A percentile compares a stretch with the other conserved stretches of the same genome.
Conservation (phyloP, 176 grass and related monocot species). For the Aegilops tauschii region DNA sequence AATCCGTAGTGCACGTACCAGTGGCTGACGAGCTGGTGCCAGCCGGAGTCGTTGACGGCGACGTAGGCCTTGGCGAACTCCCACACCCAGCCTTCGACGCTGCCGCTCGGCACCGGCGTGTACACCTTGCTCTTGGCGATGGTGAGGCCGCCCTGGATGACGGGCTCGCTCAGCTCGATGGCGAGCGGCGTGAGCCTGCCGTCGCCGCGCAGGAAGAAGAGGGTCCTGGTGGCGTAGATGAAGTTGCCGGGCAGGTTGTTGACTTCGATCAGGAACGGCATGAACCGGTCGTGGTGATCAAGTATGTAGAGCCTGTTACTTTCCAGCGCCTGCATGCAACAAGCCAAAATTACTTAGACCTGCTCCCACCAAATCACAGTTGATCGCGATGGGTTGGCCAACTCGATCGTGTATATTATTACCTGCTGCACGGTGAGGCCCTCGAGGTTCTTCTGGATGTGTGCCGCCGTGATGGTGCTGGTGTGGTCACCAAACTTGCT, state of each 20-base stretch:
- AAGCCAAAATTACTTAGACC: too few relatives aligned
- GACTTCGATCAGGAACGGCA: slow-evolving; percentile 71
- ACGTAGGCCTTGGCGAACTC: slow-evolving; percentile 92
- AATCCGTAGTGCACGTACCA: slow-evolving; percentile 26
- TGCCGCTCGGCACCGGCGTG: slow-evolving; percentile 44
- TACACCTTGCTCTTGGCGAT: slow-evolving; percentile 63
- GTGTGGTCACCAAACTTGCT: slow-evolving; percentile 72
- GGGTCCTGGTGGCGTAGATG: slow-evolving; percentile 80
- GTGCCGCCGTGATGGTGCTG: slow-evolving; percentile 69
- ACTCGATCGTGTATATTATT: background rate
- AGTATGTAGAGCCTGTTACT: slow-evolving; percentile 65
- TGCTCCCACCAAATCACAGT: background rate
- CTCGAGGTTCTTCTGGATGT: slow-evolving; percentile 62
- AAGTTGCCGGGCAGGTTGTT: slow-evolving; percentile 54
- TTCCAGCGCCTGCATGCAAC: slow-evolving; percentile 43
- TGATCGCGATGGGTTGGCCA: background rate
- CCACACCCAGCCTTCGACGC: slow-evolving; percentile 62
- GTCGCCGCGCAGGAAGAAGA: slow-evolving; percentile 69
- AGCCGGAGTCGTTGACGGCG: slow-evolving; percentile 76
- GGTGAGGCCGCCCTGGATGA: slow-evolving; percentile 23
- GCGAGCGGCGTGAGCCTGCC: slow-evolving; percentile 53
- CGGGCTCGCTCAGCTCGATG: slow-evolving; percentile 77
- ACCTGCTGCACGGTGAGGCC: slow-evolving; percentile 54
- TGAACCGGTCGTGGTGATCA: slow-evolving; percentile 85
- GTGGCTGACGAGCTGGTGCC: slow-evolving; percentile 89